A percentile compares a stretch with the other conserved stretches of the same genome.
Evolutionary conservation across 495 filamentous ascomycete species (phyloP).

Genomic region (Penicillium maclennaniae): DNA sequence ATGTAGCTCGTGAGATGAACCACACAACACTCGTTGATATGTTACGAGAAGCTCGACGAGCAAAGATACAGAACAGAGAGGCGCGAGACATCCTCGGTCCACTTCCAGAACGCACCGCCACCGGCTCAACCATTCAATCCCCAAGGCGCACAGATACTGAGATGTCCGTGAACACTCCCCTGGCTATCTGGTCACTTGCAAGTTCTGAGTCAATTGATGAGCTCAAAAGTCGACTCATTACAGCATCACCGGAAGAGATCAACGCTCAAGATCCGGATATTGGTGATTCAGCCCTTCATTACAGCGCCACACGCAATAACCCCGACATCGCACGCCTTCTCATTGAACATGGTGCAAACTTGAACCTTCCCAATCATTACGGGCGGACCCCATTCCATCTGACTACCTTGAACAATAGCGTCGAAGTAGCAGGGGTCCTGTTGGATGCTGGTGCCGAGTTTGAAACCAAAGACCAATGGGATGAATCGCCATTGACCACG

Average conservation of each 20-base stretch:
- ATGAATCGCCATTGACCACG: neutral
- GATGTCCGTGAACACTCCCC: neutral
- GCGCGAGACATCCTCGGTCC: neutral
- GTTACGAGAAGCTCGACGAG: neutral
- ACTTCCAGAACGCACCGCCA: slow-evolving; percentile 1
- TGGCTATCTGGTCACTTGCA: neutral
- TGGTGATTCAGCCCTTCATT: slow-evolving; percentile 4
- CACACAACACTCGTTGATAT: neutral
- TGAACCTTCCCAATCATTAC: neutral
- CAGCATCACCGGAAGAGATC: neutral
- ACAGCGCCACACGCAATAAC: slow-evolving; percentile 2
- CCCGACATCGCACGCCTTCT: slow-evolving; percentile 1
- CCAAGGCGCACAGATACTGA: slow-evolving; percentile 1
- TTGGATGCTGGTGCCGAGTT: slow-evolving; percentile 72
- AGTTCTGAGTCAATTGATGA: slow-evolving; percentile 3
- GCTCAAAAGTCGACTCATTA: neutral
- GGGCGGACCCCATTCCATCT: slow-evolving; percentile 3
- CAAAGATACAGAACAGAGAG: neutral
- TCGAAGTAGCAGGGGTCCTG: slow-evolving; percentile 63
- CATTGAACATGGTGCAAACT: neutral
- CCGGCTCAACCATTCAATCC: neutral
- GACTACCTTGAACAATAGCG: neutral
- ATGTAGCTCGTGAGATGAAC: slow-evolving; percentile 3
- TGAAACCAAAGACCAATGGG: slow-evolving; percentile 16
- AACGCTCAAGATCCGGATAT: slow-evolving; percentile 3